A percentile compares a stretch with the other conserved stretches of the same genome.
These are phyloP conservation scores for Xylariaceae sp. DNA, from an alignment of 2,329 filamentous ascomycete genomes.

Conservation along the genomic window DNA sequence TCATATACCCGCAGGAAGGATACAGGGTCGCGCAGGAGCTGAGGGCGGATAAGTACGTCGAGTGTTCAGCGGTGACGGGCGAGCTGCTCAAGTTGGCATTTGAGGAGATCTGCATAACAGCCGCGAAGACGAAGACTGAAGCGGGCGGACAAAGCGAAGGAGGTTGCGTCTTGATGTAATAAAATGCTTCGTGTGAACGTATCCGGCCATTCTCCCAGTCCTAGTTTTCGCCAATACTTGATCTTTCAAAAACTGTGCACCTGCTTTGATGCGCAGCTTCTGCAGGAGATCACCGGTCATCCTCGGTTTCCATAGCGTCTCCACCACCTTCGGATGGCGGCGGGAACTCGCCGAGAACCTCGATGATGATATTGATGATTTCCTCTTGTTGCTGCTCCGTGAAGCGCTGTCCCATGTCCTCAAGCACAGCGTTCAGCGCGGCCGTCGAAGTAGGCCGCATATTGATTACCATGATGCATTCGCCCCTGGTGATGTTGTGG, in stretches of 20 bases:
- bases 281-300: conserved; percentile 9
- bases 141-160: conserved; percentile 52
- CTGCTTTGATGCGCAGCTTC: not conserved
- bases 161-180: conserved; percentile 40
- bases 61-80: conserved; percentile 59
- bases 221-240: not conserved
- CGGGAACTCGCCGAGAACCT: conserved; percentile 54
- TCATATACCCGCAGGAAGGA: conserved; percentile 59
- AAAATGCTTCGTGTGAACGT: conserved; percentile 2
- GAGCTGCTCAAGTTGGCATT: conserved; percentile 55
- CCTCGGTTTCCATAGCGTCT: conserved; percentile 38
- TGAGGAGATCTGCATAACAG: conserved; percentile 58
- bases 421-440: conserved; percentile 59
- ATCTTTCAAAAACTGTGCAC: not conserved
- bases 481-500: conserved; percentile 62
- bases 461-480: conserved; percentile 66
- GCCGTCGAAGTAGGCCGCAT: conserved; percentile 55
- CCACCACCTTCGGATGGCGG: conserved; percentile 33
- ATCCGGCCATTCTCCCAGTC: not conserved
- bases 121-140: conserved; percentile 44
- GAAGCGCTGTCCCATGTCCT: conserved; percentile 61
- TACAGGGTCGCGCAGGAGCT: conserved; percentile 54
- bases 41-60: conserved; percentile 59
- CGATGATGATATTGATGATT: conserved; percentile 53
- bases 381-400: conserved; percentile 54